phyloP scores from a whole-genome alignment of 768 basidiomycete genomes.

The Gautieria morchelliformis region DNA sequence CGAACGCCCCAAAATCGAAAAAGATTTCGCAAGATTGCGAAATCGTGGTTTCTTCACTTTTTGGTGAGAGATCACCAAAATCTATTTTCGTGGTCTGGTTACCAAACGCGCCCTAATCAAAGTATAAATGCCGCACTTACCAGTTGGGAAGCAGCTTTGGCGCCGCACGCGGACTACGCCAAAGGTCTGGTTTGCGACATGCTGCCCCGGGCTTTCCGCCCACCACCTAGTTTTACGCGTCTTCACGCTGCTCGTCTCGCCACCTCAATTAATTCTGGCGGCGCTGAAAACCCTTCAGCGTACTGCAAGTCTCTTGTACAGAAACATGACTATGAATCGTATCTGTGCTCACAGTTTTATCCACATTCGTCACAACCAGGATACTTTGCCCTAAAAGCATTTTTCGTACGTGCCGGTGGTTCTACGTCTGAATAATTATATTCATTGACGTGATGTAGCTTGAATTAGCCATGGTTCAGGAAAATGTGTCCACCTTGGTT shows the following conservation, averaged over 20 bases:
- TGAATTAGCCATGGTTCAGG: conserved; percentile 70
- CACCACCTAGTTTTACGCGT: neutral
- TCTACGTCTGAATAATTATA: conserved; percentile 2
- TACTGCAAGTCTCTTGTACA: conserved; percentile 68
- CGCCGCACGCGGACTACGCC: neutral
- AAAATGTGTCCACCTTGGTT: conserved; percentile 58
- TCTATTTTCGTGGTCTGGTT: no score
- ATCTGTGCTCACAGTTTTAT: conserved; percentile 59
- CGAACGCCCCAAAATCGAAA: no score
- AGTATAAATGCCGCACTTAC: no score
- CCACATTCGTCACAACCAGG: conserved; percentile 54
- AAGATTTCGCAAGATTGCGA: no score
- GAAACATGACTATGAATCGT: conserved; percentile 78
- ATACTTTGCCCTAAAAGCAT: conserved; percentile 74
- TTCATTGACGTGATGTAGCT: conserved; percentile 33
- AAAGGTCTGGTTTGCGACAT: neutral
- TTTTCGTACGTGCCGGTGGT: conserved; percentile 47
- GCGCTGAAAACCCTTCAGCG: conserved; percentile 32
- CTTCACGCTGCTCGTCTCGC: neutral
- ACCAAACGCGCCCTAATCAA: no score
- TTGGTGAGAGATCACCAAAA: no score
- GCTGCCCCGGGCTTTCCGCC: neutral
- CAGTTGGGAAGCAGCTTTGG: neutral
- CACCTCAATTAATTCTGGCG: conserved; percentile 8
- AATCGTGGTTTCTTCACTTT: no score